These are phyloP conservation scores for Sindora glabra DNA, from an alignment of 306 rosid genomes.

Conservation along the genomic window DNA sequence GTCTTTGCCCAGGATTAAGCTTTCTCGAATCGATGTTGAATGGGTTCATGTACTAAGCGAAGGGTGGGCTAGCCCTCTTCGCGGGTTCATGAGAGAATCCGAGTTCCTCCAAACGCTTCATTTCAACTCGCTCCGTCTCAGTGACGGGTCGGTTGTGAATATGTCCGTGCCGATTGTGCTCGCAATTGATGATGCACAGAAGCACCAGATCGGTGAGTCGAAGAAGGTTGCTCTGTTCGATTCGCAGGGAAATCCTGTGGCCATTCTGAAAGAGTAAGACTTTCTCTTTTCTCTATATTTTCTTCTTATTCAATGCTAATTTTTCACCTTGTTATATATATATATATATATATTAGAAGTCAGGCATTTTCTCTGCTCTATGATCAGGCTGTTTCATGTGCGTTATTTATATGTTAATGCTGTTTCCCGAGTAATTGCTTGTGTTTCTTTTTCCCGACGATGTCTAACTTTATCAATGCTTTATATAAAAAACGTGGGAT, in stretches of 20 bases:
- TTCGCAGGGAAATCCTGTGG: constrained; percentile 48
- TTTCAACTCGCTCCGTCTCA: constrained; percentile 80
- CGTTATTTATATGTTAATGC: not conserved
- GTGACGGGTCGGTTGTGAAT: constrained; percentile 70
- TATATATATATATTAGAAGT: too few relatives aligned
- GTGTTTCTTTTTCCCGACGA: not conserved
- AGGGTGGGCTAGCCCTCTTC: constrained; percentile 94
- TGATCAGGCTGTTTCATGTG: too few relatives aligned
- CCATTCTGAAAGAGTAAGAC: constrained; percentile 78
- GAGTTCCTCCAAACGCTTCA: constrained; percentile 99
- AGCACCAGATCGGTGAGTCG: constrained; percentile 60
- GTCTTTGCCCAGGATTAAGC: constrained; percentile 53
- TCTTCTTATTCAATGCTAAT: not conserved
- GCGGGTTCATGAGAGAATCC: constrained; percentile 87
- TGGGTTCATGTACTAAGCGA: constrained; percentile 96
- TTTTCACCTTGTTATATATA: too few relatives aligned
- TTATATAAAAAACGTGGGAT: not conserved
- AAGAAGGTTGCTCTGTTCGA: constrained; percentile 74
- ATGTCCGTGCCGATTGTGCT: constrained; percentile 93
- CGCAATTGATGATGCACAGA: constrained; percentile 82
- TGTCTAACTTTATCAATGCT: not conserved
- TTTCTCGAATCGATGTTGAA: constrained; percentile 60
- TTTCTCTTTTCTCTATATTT: not conserved
- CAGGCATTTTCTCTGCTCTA: too few relatives aligned
- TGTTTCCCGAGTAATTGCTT: not conserved